Evolutionary conservation across 345 rosid species (phyloP).

Genomic region (Eutrema yunnanense): DNA sequence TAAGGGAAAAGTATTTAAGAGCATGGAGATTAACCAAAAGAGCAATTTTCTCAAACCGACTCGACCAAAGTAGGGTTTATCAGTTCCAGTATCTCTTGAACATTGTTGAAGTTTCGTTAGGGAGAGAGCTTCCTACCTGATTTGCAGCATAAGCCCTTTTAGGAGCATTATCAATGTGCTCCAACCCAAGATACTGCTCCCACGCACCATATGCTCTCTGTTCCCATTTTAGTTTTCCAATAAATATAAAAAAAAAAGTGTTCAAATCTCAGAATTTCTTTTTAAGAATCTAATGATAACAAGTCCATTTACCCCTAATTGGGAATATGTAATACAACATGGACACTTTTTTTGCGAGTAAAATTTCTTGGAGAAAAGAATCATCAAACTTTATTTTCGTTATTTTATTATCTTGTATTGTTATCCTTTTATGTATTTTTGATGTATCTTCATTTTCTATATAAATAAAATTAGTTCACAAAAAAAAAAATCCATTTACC

Average conservation of each 20-base stretch:
- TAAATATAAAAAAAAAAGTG: not conserved
- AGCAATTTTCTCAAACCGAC: not conserved
- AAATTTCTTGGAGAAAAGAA: too few species aligned
- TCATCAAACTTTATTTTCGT: too few species aligned
- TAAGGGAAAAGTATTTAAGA: not conserved
- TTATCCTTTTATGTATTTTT: too few species aligned
- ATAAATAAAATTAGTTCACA: too few species aligned
- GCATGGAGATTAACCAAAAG: not conserved
- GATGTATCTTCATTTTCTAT: too few species aligned
- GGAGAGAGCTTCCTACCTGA: conserved; percentile 41
- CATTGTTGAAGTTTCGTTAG: too few species aligned
- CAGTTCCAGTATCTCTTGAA: too few species aligned
- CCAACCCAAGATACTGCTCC: conserved; percentile 94
- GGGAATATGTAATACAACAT: too few species aligned
- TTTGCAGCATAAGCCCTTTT: conserved; percentile 70
- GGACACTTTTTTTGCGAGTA: too few species aligned
- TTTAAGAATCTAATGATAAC: not conserved
- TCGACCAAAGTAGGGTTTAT: too few species aligned
- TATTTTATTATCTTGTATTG: too few species aligned
- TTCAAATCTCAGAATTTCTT: not conserved
- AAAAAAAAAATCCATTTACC: too few species aligned
- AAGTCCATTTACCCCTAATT: conserved; percentile 36
- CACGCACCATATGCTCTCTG: conserved; percentile 77
- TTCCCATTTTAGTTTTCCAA: conserved; percentile 1
- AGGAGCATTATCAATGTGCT: conserved; percentile 80